Evolutionary conservation across 1,284 basidiomycete genomes (phyloP), one percentile per base, ranked within the genome.

Genomic region (Erythrobasidium hasegawianum): DNA sequence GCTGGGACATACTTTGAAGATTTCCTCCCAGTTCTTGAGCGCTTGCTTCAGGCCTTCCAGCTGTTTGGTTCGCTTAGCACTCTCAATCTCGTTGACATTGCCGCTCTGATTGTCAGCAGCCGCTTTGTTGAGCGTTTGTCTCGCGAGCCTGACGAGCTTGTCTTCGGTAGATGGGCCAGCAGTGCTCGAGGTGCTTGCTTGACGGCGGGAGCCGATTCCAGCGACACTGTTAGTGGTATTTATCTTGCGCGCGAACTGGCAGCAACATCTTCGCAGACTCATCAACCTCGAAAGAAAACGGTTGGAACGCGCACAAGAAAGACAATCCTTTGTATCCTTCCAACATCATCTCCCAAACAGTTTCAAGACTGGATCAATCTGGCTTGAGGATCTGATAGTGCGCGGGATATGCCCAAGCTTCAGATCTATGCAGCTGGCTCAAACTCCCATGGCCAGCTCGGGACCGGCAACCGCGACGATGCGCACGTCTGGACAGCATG

Each of bases 361-460:
- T 11, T 33, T 33, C 33, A 33, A 33, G 33, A 33, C 33, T 33
- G 5, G 33, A 11, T 33, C 4, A 4, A 33, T 33, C 33, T 11
- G 33, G 33, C 33, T 33, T 33, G 33, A 33, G 33, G 33, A 33
- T 4, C 33, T 33, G 11, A 4, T 33, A 5, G 33, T 33, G 33
- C 33, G 33, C 58, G 50, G 27, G 52, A 38, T 54, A 64, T 64
- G 61, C 61, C 61, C 4, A 43, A 45, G 39, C 40, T 64, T 26
- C 16, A 14, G 1, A 22, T 86, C 1, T 75, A 81, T 50, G 82
- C 86, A 8, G 82, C 85, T 11, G 89, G 89, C 2, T 90, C 88
- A 0, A 92, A 92, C 73, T 86, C 85, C 14, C 81, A 82, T 50
- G 88, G 86, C 1, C 89, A 91, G 74, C 84, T 92, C 3, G 85